Percentiles rank a stretch among this genome's conserved stretches.
phyloP scores from a whole-genome alignment of 768 basidiomycete genomes.

The Cystobasidium ongulense region DNA sequence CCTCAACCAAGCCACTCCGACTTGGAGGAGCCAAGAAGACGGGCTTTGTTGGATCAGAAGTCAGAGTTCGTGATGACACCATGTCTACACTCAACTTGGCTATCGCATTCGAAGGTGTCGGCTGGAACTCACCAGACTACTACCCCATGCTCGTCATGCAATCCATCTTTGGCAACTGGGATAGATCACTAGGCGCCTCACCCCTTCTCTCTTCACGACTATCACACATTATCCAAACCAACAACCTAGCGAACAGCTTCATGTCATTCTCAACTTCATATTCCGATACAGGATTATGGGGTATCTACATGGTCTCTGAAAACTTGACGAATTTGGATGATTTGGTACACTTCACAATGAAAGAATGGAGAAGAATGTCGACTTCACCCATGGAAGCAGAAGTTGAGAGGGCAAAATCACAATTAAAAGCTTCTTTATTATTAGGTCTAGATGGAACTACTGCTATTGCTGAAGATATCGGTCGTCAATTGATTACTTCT shows the following conservation, averaged over 20 bases:
- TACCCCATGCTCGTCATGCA: conserved; percentile 99
- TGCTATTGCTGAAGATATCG: conserved; percentile 94
- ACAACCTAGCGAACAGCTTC: conserved; percentile 98
- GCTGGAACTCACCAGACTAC: conserved; percentile 97
- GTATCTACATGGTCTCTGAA: conserved; percentile 92
- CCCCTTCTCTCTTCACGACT: conserved; percentile 82
- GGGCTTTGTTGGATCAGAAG: conserved; percentile 84
- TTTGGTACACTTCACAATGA: conserved; percentile 82
- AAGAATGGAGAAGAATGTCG: conserved; percentile 93
- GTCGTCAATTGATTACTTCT: conserved; percentile 90
- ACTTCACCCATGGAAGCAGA: conserved; percentile 71
- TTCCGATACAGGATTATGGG: conserved; percentile 98
- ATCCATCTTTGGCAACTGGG: conserved; percentile 98
- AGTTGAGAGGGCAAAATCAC: conserved; percentile 96
- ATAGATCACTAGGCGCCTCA: conserved; percentile 84
- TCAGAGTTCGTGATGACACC: conserved; percentile 87
- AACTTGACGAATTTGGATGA: conserved; percentile 91
- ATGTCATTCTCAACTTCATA: conserved; percentile 99
- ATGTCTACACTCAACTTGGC: conserved; percentile 83
- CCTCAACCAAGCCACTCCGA: conserved; percentile 76
- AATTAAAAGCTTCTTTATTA: conserved; percentile 88
- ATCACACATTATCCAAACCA: conserved; percentile 75
- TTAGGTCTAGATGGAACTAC: conserved; percentile 91
- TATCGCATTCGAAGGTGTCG: conserved; percentile 93
- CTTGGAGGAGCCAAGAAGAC: conserved; percentile 71